Percentiles rank a stretch among this genome's conserved stretches.
Evolutionary conservation across 2,329 filamentous ascomycete species (phyloP).

Genomic region (Alternaria arbusti): DNA sequence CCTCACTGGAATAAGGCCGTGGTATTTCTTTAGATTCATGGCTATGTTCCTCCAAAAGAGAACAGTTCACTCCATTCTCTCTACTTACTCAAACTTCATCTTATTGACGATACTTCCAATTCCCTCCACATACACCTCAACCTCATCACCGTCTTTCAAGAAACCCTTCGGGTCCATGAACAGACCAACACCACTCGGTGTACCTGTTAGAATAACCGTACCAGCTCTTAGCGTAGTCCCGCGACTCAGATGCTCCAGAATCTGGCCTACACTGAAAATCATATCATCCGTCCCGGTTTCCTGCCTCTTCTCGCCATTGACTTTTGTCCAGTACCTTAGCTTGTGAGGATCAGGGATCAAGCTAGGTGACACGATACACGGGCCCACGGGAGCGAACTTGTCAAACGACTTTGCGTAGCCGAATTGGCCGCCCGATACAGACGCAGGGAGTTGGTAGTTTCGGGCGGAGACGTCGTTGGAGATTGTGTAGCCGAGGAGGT

Average conservation of each 20-base stretch:
- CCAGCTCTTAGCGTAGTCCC: constrained; percentile 56
- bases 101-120: constrained; percentile 45
- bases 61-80: background rate
- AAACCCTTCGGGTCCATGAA: constrained; percentile 49
- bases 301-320: constrained; percentile 56
- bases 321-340: constrained; percentile 47
- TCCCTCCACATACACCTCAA: constrained; percentile 44
- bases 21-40: no score
- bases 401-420: constrained; percentile 55
- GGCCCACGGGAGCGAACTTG: constrained; percentile 54
- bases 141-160: constrained; percentile 44
- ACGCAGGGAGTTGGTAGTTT: constrained; percentile 55
- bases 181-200: constrained; percentile 50
- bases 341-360: constrained; percentile 44
- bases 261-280: constrained; percentile 53
- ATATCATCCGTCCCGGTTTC: constrained; percentile 54
- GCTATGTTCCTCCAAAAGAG: no score
- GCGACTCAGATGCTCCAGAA: constrained; percentile 53
- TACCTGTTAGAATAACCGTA: constrained; percentile 60
- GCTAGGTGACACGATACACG: constrained; percentile 44
- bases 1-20: no score
- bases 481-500: constrained; percentile 69
- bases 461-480: constrained; percentile 69
- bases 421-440: constrained; percentile 46
- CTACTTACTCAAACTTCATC: constrained; percentile 41